phyloP scores from a whole-genome alignment of 768 basidiomycete species.

The Boletus sp. region DNA sequence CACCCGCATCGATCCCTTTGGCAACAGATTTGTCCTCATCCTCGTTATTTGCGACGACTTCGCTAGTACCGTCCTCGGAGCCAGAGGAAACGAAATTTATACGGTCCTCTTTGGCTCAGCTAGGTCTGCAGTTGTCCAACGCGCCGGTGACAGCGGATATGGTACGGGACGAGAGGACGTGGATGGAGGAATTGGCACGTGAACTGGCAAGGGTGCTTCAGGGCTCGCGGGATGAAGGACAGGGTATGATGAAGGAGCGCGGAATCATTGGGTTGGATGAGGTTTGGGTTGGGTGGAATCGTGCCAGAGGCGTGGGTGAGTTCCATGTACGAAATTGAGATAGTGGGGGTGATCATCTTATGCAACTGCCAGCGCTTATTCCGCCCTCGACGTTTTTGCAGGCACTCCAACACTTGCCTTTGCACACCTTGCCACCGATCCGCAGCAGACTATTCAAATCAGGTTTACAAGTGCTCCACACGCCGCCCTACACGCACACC shows the following conservation, averaged over 20 bases:
- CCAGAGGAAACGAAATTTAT: conserved; percentile 87
- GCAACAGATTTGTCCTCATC: conserved; percentile 20
- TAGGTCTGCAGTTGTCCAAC: conserved; percentile 76
- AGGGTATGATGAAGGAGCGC: conserved; percentile 71
- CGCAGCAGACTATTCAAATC: conserved; percentile 64
- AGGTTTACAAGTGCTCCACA: conserved; percentile 79
- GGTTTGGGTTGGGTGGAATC: conserved; percentile 94
- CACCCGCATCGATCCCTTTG: conserved; percentile 17
- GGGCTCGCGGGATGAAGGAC: conserved; percentile 29
- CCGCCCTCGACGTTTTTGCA: conserved; percentile 85
- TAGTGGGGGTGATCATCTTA: neutral
- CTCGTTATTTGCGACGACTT: conserved; percentile 23
- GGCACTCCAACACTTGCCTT: conserved; percentile 63
- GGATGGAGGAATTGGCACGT: conserved; percentile 74
- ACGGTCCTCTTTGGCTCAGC: conserved; percentile 81
- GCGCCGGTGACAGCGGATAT: conserved; percentile 87
- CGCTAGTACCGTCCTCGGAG: conserved; percentile 45
- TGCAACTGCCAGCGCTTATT: conserved; percentile 63
- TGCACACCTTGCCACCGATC: conserved; percentile 66
- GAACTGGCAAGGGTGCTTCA: conserved; percentile 79
- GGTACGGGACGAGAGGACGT: conserved; percentile 76
- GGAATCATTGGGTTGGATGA: conserved; percentile 88
- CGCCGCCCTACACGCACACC: conserved; percentile 65
- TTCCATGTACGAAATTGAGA: neutral
- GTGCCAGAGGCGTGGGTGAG: conserved; percentile 84